Base-by-base conservation (phyloP, 768 basidiomycete species). In the Tephrocybe sp. region DNA sequence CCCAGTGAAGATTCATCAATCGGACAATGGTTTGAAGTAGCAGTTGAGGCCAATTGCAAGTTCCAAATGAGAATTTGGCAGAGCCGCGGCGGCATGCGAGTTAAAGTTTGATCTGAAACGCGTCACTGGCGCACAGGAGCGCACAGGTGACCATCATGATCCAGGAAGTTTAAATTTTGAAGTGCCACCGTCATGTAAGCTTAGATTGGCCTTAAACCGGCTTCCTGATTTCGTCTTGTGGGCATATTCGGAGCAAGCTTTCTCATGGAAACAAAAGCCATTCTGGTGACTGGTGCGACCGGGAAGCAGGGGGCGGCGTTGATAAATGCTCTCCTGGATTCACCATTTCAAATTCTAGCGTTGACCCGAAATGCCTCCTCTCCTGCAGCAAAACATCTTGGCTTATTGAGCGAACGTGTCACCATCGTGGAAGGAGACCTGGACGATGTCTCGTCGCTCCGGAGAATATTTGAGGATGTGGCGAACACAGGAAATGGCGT, bases 251-350 rank as follows among this genome's bases (percentile, higher is more conserved):
- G n/a, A n/a, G n/a, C n/a, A n/a, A n/a, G n/a, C n/a, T n/a, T n/a
- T n/a, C n/a, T n/a, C n/a, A 52, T 57, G 56, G 24, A 31, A 18
- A 2, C 49, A 15, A 64, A 59, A 47, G 29, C 54, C 9, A 62
- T 71, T 18, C 61, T 72, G 7, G 65, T 72, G 33, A 58, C 60
- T 21, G 71, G 70, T 1, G 69, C 71, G 9, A 72, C 71, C 13
- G 71, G 71, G 12, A 63, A 62, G 41, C 71, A 72, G 62, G 71
- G 71, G 12, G 44, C 48, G 23, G 63, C 70, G 1, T 42, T 72
- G 19, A 65, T 72, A 42, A 42, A 58, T 5, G 60, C 68, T 21
- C 57, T 67, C 12, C 55, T 27, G 38, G 40, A 21, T 46, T 18
- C 50, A 52, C 27, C 30, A 1, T 72, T 70, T 56, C 69, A 61